Evolutionary conservation across 2,329 filamentous ascomycete species (phyloP), one percentile per base, ranked within the genome.

Genomic region (Microsporum audouinii): DNA sequence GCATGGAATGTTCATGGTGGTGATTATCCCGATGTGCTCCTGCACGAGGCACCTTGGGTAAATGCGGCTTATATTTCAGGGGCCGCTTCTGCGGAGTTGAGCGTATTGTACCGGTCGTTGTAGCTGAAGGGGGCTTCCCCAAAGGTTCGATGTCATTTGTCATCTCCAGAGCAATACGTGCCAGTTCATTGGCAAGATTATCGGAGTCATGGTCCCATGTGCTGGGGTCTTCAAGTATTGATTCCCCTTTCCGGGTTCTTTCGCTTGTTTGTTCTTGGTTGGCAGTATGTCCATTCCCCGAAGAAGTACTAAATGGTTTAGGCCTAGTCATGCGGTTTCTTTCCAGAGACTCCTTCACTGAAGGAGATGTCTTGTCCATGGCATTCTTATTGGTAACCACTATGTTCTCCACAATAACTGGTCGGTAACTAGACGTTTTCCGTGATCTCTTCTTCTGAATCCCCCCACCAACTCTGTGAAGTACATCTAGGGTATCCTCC

Each of bases 191-290:
- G 1, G 74, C 76, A 27, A 78, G 67, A 38, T 71, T 70, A 57
- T 77, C 74, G 10, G 75, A 76, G 34, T 76, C 71, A 61, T 75
- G 68, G 57, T 78, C 73, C 72, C 74, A 75, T 27, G 70, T 75
- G 60, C 66, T 72, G 31, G 75, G 70, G 45, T 72, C 67, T 33
- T 71, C 68, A 60, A 68, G 65, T 1, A 73, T 71, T 23, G 71
- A 72, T 38, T 72, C 71, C 38, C 75, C 75, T 14, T 61, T 67
- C 56, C 64, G 68, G 7, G 38, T 36, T 7, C 45, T 33, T 33
- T 38, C 17, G 33, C 27, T 31, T n/a, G 27, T 55, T 55, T 55
- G 73, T 0, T 74, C 75, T 51, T 73, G 67, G 31, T 76, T 76
- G 8, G 75, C 69, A 33, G 76, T 70, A 6, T 72, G 74, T 10